These are phyloP conservation scores for Penicillium palitans DNA, from an alignment of 2,329 filamentous ascomycete genomes.

Conservation along the genomic window DNA sequence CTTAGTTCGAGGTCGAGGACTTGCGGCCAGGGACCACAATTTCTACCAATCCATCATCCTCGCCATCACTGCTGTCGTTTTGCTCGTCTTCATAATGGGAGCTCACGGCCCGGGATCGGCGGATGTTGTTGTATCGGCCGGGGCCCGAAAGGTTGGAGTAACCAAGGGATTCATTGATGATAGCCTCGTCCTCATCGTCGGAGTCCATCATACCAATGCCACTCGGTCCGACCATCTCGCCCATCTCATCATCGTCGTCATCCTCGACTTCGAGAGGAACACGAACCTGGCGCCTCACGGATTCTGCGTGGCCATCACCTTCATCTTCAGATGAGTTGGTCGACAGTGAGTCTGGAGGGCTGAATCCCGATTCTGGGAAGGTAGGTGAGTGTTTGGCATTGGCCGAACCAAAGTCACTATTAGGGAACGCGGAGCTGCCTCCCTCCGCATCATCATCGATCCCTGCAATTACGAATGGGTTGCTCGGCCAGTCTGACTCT, in stretches of 20 bases:
- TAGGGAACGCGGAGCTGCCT: conserved; percentile 33
- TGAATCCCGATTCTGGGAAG: conserved; percentile 42
- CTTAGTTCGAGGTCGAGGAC: conserved; percentile 28
- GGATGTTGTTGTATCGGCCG: conserved; percentile 46
- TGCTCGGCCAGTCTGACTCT: conserved; percentile 36
- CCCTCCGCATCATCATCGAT: conserved; percentile 37
- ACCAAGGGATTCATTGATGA: conserved; percentile 65
- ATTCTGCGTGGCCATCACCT: conserved; percentile 39
- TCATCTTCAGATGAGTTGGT: conserved; percentile 46
- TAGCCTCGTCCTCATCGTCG: conserved; percentile 55
- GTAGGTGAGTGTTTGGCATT: conserved; percentile 34
- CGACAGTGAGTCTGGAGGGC: conserved; percentile 42
- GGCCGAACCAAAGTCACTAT: conserved; percentile 32
- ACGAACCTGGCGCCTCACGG: conserved; percentile 44
- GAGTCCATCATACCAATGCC: conserved; percentile 52
- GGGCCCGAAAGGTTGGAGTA: conserved; percentile 65
- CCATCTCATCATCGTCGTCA: conserved; percentile 51
- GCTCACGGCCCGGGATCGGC: conserved; percentile 29
- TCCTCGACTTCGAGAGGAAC: conserved; percentile 62
- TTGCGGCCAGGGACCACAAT: conserved; percentile 47
- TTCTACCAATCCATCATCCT: conserved; percentile 48
- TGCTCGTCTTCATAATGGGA: conserved; percentile 43
- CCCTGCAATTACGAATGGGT: conserved; percentile 42
- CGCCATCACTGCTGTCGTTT: conserved; percentile 46
- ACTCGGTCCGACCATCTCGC: conserved; percentile 49